Evolutionary conservation across 2,329 filamentous ascomycete species (phyloP), one percentile per base, ranked within the genome.

Genomic region (Talaromyces rugulosus): DNA sequence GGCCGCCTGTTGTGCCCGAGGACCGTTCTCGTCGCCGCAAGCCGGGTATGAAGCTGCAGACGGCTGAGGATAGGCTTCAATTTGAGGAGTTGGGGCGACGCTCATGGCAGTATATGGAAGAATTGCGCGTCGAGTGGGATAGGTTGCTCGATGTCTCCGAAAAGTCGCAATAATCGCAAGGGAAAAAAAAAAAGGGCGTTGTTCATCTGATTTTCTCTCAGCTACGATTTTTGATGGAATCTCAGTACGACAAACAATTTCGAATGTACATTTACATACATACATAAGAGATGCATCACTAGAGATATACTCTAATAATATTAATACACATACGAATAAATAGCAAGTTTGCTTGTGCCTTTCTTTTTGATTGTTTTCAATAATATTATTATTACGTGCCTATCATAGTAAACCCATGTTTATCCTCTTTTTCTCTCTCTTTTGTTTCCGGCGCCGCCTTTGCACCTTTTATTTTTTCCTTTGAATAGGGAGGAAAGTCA

Each of bases 11-110:
- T 47, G 69, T 77, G 52, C 81, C 81, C 2, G 77, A 81, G 59
- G 77, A 86, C 66, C 76, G 80, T 51, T 82, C 80, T 69, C 78
- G 81, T 28, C 80, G 82, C 11, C 81, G 91, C 65, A 88, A 85
- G 73, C 79, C 80, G 3, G 83, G 82, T 14, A 83, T 84, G 1
- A 75, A 72, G 28, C 81, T 88, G 59, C 76, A 87, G 54, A 92
- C 87, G 0, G 63, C 28, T 2, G 75, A 78, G 62, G 67, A 73
- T 47, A 76, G 68, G 55, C 67, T 71, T 59, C 60, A 66, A 42
- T 78, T 77, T 77, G 69, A 79, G 69, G 71, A 75, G 57, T 58
- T 78, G 54, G 77, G 77, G 6, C 69, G 76, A 33, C 66, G 69
- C 61, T 78, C 75, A 56, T 79, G 77, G 77, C 70, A 66, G 65